phyloP scores from a whole-genome alignment of 2,329 filamentous ascomycete genomes.

The Alternaria brassicicola region DNA sequence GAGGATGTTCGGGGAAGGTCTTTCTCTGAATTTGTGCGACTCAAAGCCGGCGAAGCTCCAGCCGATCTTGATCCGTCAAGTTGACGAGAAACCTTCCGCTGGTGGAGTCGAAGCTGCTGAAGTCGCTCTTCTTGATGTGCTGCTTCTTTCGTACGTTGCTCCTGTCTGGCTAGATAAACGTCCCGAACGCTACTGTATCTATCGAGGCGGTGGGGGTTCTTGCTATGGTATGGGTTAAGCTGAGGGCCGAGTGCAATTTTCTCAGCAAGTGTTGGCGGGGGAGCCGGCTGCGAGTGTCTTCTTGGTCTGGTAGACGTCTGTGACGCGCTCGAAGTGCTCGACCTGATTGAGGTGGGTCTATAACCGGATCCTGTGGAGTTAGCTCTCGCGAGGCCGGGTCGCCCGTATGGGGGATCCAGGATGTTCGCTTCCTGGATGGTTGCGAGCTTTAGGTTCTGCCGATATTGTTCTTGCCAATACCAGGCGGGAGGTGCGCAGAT shows the following conservation, averaged over 20 bases:
- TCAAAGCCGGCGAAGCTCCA: constrained; percentile 17
- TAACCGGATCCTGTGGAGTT: constrained; percentile 7
- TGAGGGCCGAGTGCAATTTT: constrained; percentile 8
- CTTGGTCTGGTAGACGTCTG: not conserved
- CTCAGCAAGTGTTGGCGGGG: constrained; percentile 12
- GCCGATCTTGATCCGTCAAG: constrained; percentile 31
- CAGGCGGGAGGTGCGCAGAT: constrained; percentile 13
- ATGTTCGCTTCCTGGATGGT: constrained; percentile 11
- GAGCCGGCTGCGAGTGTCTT: constrained; percentile 7
- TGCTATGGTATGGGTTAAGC: constrained; percentile 13
- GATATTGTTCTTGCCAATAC: constrained; percentile 6
- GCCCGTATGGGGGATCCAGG: constrained; percentile 12
- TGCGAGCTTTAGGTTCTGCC: not conserved
- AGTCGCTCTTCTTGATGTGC: constrained; percentile 13
- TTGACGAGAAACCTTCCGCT: constrained; percentile 17
- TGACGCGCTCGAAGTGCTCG: constrained; percentile 3
- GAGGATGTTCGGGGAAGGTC: constrained; percentile 5
- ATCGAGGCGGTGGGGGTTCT: constrained; percentile 4
- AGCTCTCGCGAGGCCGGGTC: constrained; percentile 6
- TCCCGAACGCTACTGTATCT: not conserved
- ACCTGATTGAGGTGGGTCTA: constrained; percentile 2
- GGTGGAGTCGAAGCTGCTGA: constrained; percentile 10
- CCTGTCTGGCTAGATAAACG: constrained; percentile 3
- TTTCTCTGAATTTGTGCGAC: constrained; percentile 19
- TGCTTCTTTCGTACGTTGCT: constrained; percentile 8